Evolutionary conservation across 805 yeast species (phyloP).

Genomic region (Kazachstania kunashirensis): DNA sequence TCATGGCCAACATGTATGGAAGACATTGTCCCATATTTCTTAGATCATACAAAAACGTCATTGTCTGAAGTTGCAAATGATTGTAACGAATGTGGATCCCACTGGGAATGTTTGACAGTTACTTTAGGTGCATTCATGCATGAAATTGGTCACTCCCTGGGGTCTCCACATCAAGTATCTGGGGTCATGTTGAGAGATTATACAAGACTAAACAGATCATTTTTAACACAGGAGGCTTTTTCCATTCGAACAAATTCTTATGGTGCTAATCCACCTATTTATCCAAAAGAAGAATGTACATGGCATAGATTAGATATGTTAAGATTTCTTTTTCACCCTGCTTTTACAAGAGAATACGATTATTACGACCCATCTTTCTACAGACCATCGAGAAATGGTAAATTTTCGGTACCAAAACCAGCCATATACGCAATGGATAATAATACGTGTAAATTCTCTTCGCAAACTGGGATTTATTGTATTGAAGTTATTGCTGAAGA

Average conservation of each 20-base stretch:
- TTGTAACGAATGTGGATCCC: conserved; percentile 68
- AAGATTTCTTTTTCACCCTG: conserved; percentile 72
- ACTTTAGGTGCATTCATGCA: conserved; percentile 93
- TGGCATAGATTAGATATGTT: conserved; percentile 81
- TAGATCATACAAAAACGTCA: conserved; percentile 60
- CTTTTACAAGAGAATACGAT: conserved; percentile 65
- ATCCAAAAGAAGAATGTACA: conserved; percentile 59
- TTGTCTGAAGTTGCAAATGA: conserved; percentile 82
- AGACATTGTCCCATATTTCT: conserved; percentile 54
- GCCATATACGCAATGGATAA: conserved; percentile 38
- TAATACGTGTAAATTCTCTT: conserved; percentile 37
- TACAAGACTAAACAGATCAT: conserved; percentile 68
- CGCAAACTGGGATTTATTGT: conserved; percentile 61
- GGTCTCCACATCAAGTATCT: conserved; percentile 82
- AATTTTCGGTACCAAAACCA: conserved; percentile 28
- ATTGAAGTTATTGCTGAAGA: conserved; percentile 61
- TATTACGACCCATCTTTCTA: conserved; percentile 35
- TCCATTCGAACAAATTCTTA: conserved; percentile 43
- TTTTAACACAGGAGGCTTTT: conserved; percentile 57
- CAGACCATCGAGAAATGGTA: conserved; percentile 29
- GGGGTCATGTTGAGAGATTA: conserved; percentile 92
- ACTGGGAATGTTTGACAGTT: conserved; percentile 83
- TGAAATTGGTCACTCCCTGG: conserved; percentile 85
- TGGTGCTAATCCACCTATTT: conserved; percentile 40
- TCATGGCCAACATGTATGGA: conserved; percentile 88